Evolutionary conservation across 495 filamentous ascomycete genomes (phyloP).

Genomic region (Daldinia vernicosa): DNA sequence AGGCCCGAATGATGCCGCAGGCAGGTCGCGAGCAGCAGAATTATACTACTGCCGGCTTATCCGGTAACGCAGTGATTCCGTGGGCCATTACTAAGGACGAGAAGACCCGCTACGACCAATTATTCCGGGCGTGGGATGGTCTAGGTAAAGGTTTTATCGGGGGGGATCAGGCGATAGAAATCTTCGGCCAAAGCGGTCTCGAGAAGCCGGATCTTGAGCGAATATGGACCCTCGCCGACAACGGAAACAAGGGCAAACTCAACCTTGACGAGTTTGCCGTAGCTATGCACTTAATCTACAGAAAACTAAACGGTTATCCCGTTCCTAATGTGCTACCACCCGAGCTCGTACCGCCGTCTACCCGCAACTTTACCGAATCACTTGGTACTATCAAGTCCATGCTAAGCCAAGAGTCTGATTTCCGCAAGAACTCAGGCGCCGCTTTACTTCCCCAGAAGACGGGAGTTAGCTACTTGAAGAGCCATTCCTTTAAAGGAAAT

Average conservation of each 20-base stretch:
- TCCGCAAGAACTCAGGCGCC: slow-evolving; percentile 81
- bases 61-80: slow-evolving; percentile 93
- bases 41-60: slow-evolving; percentile 86
- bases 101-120: slow-evolving; percentile 94
- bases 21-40: slow-evolving; percentile 85
- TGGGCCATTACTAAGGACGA: slow-evolving; percentile 99
- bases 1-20: slow-evolving; percentile 98
- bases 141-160: slow-evolving; percentile 91
- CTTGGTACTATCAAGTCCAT: slow-evolving; percentile 92
- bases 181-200: slow-evolving; percentile 94
- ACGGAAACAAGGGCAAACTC: slow-evolving; percentile 89
- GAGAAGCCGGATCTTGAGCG: slow-evolving; percentile 88
- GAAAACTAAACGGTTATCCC: slow-evolving; percentile 94
- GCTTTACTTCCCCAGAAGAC: slow-evolving; percentile 92
- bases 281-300: slow-evolving; percentile 98
- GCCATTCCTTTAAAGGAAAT: slow-evolving; percentile 82
- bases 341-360: slow-evolving; percentile 94
- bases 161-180: slow-evolving; percentile 94
- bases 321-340: slow-evolving; percentile 90
- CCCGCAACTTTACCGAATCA: slow-evolving; percentile 90
- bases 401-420: slow-evolving; percentile 88
- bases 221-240: slow-evolving; percentile 95
- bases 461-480: slow-evolving; percentile 97
- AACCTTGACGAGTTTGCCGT: slow-evolving; percentile 99
- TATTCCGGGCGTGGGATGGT: slow-evolving; percentile 98